These are phyloP conservation scores for Plasmodium ovale DNA, from an alignment of 169 alveolate species.

Conservation along the genomic window DNA sequence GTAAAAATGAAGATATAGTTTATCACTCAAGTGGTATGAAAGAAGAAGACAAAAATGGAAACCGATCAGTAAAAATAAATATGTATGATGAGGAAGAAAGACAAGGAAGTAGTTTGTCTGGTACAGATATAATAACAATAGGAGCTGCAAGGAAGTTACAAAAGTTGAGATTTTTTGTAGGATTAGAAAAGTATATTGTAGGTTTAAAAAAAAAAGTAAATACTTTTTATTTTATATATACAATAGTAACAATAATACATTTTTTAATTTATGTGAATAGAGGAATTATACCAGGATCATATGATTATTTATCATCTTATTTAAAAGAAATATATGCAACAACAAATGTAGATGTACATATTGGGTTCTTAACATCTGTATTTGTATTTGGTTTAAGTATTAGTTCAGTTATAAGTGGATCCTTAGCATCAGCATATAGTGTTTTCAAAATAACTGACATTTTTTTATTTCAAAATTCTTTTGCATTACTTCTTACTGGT, in stretches of 20 bases:
- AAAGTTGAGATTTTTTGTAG: neutral
- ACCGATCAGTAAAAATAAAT: neutral
- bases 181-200: conserved; percentile 12
- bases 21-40: neutral
- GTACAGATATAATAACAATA: neutral
- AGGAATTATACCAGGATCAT: conserved; percentile 68
- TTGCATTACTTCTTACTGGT: conserved; percentile 40
- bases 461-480: conserved; percentile 26
- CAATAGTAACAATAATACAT: conserved; percentile 23
- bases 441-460: conserved; percentile 25
- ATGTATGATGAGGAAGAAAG: neutral
- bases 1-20: conserved; percentile 17
- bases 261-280: conserved; percentile 47
- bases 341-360: conserved; percentile 61
- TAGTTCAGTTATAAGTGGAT: conserved; percentile 47
- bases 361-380: conserved; percentile 43
- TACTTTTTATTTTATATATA: conserved; percentile 45
- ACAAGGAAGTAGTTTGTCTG: conserved; percentile 5
- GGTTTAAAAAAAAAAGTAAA: conserved; percentile 22
- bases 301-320: conserved; percentile 42
- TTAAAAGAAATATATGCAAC: conserved; percentile 21
- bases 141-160: neutral
- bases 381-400: conserved; percentile 63
- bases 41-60: neutral
- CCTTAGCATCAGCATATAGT: conserved; percentile 35